Conservation (phyloP, 768 basidiomycete species). For the Scleroderma bovista region DNA sequence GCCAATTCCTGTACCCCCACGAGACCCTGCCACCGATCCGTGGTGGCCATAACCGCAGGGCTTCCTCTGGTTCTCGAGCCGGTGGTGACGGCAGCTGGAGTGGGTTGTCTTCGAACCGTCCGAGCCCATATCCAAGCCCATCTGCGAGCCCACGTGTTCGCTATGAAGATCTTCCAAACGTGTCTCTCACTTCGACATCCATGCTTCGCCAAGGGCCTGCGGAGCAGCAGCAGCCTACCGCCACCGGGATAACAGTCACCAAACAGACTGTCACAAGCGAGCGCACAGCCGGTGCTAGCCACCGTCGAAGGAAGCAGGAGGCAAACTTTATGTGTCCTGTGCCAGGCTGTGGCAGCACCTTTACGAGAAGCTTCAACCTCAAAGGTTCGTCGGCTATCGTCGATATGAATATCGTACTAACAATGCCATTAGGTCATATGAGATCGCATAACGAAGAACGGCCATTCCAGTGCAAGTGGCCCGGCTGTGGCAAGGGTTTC, state of each 20-base stretch:
- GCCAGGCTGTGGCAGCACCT: slow-evolving; percentile 79
- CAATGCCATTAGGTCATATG: slow-evolving; percentile 61
- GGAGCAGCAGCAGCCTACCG: slow-evolving; percentile 4
- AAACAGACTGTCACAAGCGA: slow-evolving; percentile 89
- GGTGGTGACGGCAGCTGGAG: slow-evolving; percentile 27
- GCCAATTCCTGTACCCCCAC: slow-evolving; percentile 40
- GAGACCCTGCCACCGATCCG: slow-evolving; percentile 33
- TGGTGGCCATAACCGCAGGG: slow-evolving; percentile 38
- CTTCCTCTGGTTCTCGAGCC: slow-evolving; percentile 35
- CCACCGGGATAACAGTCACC: slow-evolving; percentile 29
- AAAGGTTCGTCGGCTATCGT: slow-evolving; percentile 51
- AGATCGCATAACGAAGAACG: slow-evolving; percentile 94
- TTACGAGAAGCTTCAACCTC: slow-evolving; percentile 89
- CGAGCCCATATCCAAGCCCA: slow-evolving; percentile 65
- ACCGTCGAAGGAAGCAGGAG: slow-evolving; percentile 80
- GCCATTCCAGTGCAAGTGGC: slow-evolving; percentile 93
- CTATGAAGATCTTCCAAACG: slow-evolving; percentile 44
- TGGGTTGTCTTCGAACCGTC: slow-evolving; percentile 33
- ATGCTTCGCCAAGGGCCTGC: slow-evolving; percentile 8
- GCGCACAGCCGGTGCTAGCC: slow-evolving; percentile 82
- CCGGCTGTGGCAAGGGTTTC: slow-evolving; percentile 91
- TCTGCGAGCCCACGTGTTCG: slow-evolving; percentile 55
- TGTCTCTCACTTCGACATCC: slow-evolving; percentile 17
- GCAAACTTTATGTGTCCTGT: slow-evolving; percentile 83
- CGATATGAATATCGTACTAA: slow-evolving; percentile 12